Conservation (phyloP, 306 rosid species). For the Benincasa hispida region DNA sequence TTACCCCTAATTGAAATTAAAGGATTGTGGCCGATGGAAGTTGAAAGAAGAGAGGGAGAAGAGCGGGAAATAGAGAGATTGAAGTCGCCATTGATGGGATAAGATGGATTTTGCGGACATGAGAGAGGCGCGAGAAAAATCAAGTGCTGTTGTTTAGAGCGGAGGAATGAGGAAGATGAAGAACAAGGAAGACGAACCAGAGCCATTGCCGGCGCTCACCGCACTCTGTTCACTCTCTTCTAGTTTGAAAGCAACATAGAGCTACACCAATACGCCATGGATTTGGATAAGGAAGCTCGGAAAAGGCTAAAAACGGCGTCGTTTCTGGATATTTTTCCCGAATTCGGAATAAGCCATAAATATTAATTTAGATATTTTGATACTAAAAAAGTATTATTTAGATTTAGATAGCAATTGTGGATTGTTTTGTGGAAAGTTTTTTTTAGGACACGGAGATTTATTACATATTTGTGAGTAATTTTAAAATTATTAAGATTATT, state of each 20-base stretch:
- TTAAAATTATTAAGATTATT: no score
- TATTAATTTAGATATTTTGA: no score
- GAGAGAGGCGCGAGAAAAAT: conserved; percentile 11
- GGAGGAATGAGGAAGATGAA: conserved; percentile 18
- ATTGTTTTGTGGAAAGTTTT: no score
- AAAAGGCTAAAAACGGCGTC: background rate
- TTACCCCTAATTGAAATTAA: conserved; percentile 12
- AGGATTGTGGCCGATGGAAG: conserved; percentile 9
- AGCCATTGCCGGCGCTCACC: conserved; percentile 37
- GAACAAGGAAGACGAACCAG: conserved; percentile 24
- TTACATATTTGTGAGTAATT: no score
- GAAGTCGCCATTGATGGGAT: conserved; percentile 5
- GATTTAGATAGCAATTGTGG: no score
- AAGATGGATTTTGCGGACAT: conserved; percentile 13
- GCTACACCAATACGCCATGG: background rate
- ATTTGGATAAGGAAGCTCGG: conserved; percentile 9
- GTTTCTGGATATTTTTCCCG: background rate
- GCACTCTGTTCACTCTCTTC: background rate
- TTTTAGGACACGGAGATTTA: no score
- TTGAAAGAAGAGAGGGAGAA: conserved; percentile 17
- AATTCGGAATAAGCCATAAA: background rate
- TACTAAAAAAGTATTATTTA: no score
- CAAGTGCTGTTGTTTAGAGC: conserved; percentile 15
- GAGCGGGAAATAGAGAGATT: conserved; percentile 18
- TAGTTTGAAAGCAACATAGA: background rate